phyloP scores from a whole-genome alignment of 305 asterid species.

The Salvia sclarea region DNA sequence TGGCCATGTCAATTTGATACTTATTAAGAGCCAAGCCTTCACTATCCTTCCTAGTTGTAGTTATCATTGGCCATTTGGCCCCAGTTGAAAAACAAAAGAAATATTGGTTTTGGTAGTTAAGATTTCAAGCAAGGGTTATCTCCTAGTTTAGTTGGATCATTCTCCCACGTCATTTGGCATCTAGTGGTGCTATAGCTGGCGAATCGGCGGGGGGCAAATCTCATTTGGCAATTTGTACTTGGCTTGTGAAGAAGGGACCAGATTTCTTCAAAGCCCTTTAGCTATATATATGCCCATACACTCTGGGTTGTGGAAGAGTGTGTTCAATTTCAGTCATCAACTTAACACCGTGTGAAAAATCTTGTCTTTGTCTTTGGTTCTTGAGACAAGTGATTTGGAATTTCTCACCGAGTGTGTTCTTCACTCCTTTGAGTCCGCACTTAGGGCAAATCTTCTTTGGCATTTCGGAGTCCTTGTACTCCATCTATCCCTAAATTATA shows the following conservation, averaged over 20 bases:
- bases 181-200: conserved; percentile 29
- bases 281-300: conserved; percentile 24
- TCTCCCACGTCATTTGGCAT: conserved; percentile 38
- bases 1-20: no score
- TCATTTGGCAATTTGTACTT: conserved; percentile 54
- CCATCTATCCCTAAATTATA: conserved; percentile 28
- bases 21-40: not conserved
- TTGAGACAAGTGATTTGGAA: conserved; percentile 23
- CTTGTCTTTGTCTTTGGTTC: conserved; percentile 25
- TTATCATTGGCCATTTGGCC: not conserved
- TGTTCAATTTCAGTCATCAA: conserved; percentile 19
- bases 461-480: conserved; percentile 44
- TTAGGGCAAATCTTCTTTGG: conserved; percentile 49
- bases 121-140: conserved; percentile 27
- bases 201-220: conserved; percentile 48
- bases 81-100: not conserved
- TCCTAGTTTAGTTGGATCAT: conserved; percentile 26
- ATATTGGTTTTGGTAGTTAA: conserved; percentile 9
- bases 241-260: conserved; percentile 36
- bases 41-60: not conserved
- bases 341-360: conserved; percentile 21
- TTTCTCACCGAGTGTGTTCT: conserved; percentile 10
- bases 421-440: conserved; percentile 14
- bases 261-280: conserved; percentile 36
- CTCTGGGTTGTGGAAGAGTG: conserved; percentile 38